Evolutionary conservation across 2,329 filamentous ascomycete species (phyloP).

Genomic region (Bipolaris victoriae): DNA sequence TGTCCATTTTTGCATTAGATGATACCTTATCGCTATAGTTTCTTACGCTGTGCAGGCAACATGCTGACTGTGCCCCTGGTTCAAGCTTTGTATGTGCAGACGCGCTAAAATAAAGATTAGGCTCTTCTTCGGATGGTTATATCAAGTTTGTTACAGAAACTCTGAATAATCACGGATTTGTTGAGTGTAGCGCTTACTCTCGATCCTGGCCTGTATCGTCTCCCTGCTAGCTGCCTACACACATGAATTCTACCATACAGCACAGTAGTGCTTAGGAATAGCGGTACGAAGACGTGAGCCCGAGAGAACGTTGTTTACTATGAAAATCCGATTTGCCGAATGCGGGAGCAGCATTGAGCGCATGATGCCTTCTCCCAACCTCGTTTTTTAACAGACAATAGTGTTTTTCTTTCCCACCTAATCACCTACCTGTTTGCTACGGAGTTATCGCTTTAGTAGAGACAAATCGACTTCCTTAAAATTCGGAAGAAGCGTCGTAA

Average conservation of each 20-base stretch:
- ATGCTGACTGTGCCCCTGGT: neutral
- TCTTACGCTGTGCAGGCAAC: neutral
- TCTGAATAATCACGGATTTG: no score
- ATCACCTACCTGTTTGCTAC: slow-evolving; percentile 1
- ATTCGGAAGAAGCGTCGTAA: slow-evolving; percentile 1
- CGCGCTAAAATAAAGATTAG: no score
- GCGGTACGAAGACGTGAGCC: neutral
- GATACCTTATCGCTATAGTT: neutral
- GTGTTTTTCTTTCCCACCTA: neutral
- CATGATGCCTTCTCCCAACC: slow-evolving; percentile 2
- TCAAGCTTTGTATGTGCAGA: no score
- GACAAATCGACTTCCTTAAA: slow-evolving; percentile 1
- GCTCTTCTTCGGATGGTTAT: no score
- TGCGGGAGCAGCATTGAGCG: slow-evolving; percentile 2
- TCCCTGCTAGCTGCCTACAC: neutral
- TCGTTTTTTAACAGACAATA: neutral
- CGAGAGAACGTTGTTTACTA: slow-evolving; percentile 2
- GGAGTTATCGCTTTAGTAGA: neutral
- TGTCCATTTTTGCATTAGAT: neutral
- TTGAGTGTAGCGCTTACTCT: no score
- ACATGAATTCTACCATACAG: neutral
- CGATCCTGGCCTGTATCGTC: no score
- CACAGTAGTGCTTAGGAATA: slow-evolving; percentile 1
- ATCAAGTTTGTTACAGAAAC: no score
- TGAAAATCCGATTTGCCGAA: slow-evolving; percentile 1